Base-by-base conservation (phyloP, 441 rosid species). In the Jatropha multifida region DNA sequence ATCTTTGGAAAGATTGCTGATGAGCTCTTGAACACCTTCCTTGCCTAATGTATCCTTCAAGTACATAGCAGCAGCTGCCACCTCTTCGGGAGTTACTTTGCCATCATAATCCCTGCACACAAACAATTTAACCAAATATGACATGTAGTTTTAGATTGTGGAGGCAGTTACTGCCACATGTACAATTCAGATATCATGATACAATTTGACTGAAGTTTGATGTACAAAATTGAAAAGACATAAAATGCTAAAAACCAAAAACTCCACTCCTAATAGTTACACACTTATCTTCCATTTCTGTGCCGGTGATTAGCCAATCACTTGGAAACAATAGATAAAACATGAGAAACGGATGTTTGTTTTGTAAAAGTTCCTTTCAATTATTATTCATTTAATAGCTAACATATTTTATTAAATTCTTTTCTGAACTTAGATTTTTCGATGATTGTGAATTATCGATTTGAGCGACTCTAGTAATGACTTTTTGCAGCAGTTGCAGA, bases 51-150 rank as follows among this genome's bases (percentile, higher is more conserved):
- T 87, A 77, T 86, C 89, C 79, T 90, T 93, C 81, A 92, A 81
- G 80, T 87, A 89, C 83, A 84, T 81, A 68, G 98, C 97, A 75
- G 97, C 98, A 76, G 92, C 81, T 15, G 94, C 97, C 48, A 93
- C 94, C 86, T 93, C 98, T 68, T 93, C 98, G 32, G 95, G 86
- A 56, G 91, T 90, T 52, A 93, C 98, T 81, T 93, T 93, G 65
- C 98, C 97, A 73, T 93, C 97, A 77, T 85, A 80, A 80, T 93
- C 98, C 84, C 98, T 93, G 79, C 68, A 74, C 61, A 78, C 20
- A 79, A 49, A 40, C 44, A 59, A 61, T 71, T 69, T 20, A 62
- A 56, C 74, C 27, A 23, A 68, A 51, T 61, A 41, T 60, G 14
- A 66, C 65, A 54, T 10, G 4, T 46, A 44, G 61, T 10, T 13